Evolutionary conservation across 768 basidiomycete genomes (phyloP).

Genomic region (Trametes cingulata): DNA sequence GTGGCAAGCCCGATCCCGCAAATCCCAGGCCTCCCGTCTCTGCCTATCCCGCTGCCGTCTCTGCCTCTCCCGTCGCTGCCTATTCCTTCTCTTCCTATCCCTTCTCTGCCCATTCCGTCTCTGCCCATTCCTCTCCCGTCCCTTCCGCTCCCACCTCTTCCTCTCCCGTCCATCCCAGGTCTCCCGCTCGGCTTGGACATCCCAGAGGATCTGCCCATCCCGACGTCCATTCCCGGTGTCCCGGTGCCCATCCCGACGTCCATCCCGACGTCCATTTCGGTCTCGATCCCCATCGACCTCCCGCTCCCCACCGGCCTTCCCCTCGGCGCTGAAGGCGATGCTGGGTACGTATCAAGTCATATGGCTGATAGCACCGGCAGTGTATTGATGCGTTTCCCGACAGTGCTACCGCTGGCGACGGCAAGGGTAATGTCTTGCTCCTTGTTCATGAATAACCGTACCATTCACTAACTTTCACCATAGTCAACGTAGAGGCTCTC

Average conservation of each 20-base stretch:
- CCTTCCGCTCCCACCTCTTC: not conserved
- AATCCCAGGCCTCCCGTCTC: not conserved
- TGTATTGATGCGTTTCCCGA: not conserved
- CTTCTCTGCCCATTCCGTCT: not conserved
- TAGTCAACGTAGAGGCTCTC: not conserved
- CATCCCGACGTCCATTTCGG: not conserved
- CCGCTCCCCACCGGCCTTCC: conserved; percentile 1
- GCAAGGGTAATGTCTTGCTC: not conserved
- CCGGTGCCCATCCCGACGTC: not conserved
- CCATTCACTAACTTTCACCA: not conserved
- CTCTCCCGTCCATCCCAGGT: not conserved
- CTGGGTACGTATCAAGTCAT: too few relatives aligned
- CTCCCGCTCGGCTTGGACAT: not conserved
- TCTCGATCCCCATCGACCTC: not conserved
- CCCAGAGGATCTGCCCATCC: not conserved
- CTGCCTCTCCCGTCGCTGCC: not conserved
- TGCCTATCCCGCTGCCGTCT: conserved; percentile 1
- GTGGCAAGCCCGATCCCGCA: conserved; percentile 12
- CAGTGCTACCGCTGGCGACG: not conserved
- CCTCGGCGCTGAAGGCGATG: not conserved
- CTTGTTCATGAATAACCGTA: not conserved
- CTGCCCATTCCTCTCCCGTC: not conserved
- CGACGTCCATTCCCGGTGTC: not conserved
- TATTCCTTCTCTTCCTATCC: not conserved
- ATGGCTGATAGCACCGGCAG: not conserved